Conservation (phyloP, 148 eudicot genomes). For the Tetragonia tetragonoides region DNA sequence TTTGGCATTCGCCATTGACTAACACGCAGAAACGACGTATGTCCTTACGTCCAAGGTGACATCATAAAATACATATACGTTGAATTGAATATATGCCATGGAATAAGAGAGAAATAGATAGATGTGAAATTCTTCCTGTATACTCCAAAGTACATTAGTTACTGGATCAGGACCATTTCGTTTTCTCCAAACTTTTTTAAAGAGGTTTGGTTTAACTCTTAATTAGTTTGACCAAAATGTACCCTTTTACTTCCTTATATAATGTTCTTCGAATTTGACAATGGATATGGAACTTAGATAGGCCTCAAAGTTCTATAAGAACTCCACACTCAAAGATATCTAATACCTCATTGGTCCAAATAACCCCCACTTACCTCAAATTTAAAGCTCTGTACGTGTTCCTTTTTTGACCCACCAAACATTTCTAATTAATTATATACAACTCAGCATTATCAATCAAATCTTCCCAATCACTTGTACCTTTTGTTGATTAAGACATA, state of each 20-base stretch:
- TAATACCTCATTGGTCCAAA: constrained; percentile 22
- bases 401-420: constrained; percentile 39
- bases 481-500: constrained; percentile 5
- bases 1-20: no score
- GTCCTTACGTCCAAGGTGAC: constrained; percentile 14
- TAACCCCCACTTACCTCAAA: background rate
- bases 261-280: constrained; percentile 19
- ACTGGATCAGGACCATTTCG: constrained; percentile 19
- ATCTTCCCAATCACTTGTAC: background rate
- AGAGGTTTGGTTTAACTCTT: constrained; percentile 5
- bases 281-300: constrained; percentile 19
- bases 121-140: background rate
- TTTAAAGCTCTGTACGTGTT: constrained; percentile 14
- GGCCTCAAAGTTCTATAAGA: background rate
- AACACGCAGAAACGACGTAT: background rate
- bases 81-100: no score
- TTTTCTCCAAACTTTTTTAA: background rate
- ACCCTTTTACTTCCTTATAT: constrained; percentile 10
- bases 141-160: background rate
- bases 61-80: constrained; percentile 1
- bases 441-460: constrained; percentile 1
- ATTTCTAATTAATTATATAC: constrained; percentile 18
- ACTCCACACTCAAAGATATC: constrained; percentile 19
- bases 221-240: constrained; percentile 5
- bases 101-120: background rate